phyloP scores from a whole-genome alignment of 352 stramenopile genomes.

The Nothophytophthora sp. region DNA sequence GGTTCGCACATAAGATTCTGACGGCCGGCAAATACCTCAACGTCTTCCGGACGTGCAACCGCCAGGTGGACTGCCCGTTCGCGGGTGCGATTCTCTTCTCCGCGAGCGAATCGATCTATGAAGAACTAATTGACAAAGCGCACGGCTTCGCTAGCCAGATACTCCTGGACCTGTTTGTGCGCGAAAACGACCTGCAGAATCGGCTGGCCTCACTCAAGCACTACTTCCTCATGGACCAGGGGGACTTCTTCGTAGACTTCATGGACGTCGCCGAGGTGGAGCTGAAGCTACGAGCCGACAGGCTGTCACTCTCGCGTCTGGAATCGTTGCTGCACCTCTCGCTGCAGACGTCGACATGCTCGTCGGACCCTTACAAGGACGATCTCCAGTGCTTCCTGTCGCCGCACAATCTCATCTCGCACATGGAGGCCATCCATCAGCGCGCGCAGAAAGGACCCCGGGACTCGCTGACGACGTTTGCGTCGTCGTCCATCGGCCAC shows the following conservation, averaged over 20 bases:
- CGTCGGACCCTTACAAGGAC: conserved; percentile 88
- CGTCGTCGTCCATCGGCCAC: conserved; percentile 64
- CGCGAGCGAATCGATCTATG: conserved; percentile 68
- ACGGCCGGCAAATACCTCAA: conserved; percentile 94
- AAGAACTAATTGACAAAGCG: conserved; percentile 85
- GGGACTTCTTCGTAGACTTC: conserved; percentile 99
- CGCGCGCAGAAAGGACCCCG: conserved; percentile 65
- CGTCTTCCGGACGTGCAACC: conserved; percentile 84
- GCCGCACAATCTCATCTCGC: conserved; percentile 87
- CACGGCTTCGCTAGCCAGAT: conserved; percentile 80
- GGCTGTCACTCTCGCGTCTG: conserved; percentile 87
- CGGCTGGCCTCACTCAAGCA: conserved; percentile 92
- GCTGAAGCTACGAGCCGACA: conserved; percentile 87
- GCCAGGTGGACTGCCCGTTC: conserved; percentile 81
- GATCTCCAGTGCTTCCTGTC: conserved; percentile 89
- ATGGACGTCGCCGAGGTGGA: conserved; percentile 96
- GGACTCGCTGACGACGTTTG: conserved; percentile 77
- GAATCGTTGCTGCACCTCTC: conserved; percentile 95
- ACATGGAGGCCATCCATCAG: conserved; percentile 93
- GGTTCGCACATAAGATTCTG: conserved; percentile 87
- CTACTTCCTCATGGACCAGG: conserved; percentile 99
- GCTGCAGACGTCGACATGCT: conserved; percentile 93
- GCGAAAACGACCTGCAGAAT: conserved; percentile 80
- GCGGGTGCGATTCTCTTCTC: conserved; percentile 66
- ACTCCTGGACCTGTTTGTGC: conserved; percentile 80